Evolutionary conservation across 768 basidiomycete genomes (phyloP).

Genomic region (Infundibulicybe gibba): DNA sequence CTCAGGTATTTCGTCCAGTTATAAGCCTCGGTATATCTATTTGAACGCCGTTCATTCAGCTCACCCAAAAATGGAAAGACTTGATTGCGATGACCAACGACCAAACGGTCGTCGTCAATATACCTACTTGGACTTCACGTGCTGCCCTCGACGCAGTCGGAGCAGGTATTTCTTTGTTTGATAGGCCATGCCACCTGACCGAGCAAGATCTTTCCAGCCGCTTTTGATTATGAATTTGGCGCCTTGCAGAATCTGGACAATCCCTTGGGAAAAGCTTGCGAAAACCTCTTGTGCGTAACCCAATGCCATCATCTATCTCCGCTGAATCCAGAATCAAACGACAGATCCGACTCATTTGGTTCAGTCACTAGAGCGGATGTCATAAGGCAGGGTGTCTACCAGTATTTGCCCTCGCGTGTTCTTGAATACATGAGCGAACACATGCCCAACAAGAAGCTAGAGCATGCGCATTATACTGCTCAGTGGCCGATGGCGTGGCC

Average conservation of each 20-base stretch:
- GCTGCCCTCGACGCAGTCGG: slow-evolving; percentile 50
- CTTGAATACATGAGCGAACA: slow-evolving; percentile 31
- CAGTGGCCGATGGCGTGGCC: slow-evolving; percentile 27
- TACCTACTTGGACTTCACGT: slow-evolving; percentile 36
- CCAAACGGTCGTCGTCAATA: slow-evolving; percentile 26
- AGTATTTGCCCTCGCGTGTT: slow-evolving; percentile 22
- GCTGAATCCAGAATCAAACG: background rate
- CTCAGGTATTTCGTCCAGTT: slow-evolving; percentile 16
- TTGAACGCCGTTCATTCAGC: slow-evolving; percentile 16
- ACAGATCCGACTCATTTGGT: slow-evolving; percentile 27
- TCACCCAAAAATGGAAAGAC: slow-evolving; percentile 36
- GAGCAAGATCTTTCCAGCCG: slow-evolving; percentile 22
- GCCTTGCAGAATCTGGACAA: slow-evolving; percentile 32
- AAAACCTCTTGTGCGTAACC: slow-evolving; percentile 29
- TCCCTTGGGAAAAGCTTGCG: slow-evolving; percentile 30
- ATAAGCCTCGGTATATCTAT: background rate
- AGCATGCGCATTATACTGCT: slow-evolving; percentile 25
- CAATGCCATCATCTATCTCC: slow-evolving; percentile 1
- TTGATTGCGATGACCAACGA: slow-evolving; percentile 22
- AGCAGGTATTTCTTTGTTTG: slow-evolving; percentile 26
- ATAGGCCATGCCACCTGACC: no score
- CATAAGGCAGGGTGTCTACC: slow-evolving; percentile 24
- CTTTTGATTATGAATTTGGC: slow-evolving; percentile 48
- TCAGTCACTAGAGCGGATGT: slow-evolving; percentile 23
- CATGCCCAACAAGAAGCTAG: slow-evolving; percentile 23